Conservation (phyloP, 768 basidiomycete genomes). For the Lactarius hengduanensis region DNA sequence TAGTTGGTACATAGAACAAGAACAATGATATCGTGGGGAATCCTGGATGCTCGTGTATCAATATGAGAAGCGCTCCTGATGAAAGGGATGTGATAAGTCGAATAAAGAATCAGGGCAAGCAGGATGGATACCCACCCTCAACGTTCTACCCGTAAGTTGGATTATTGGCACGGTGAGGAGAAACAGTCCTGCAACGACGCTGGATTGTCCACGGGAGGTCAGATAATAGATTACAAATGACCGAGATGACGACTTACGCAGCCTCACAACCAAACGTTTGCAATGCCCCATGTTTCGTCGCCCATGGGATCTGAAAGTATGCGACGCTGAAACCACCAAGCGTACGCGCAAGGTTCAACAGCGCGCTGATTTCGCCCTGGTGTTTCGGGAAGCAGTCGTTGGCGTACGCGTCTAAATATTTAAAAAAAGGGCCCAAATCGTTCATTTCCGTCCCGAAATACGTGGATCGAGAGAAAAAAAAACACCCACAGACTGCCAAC, state of each 20-base stretch:
- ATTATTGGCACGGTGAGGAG: slow-evolving; percentile 50
- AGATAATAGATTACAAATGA: neutral
- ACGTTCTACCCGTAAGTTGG: slow-evolving; percentile 46
- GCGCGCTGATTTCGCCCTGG: slow-evolving; percentile 60
- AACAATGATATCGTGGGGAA: neutral
- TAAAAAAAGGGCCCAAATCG: no score
- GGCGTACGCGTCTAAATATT: slow-evolving; percentile 47
- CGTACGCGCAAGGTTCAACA: slow-evolving; percentile 55
- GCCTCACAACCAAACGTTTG: slow-evolving; percentile 64
- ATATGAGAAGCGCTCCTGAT: slow-evolving; percentile 21
- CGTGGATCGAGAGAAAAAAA: slow-evolving; percentile 27
- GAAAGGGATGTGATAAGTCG: neutral
- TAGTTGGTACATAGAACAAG: neutral
- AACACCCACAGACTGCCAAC: slow-evolving; percentile 56
- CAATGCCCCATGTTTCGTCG: slow-evolving; percentile 54
- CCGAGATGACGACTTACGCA: slow-evolving; percentile 42
- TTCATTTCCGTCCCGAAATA: no score
- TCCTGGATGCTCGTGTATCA: neutral
- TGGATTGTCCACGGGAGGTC: slow-evolving; percentile 24
- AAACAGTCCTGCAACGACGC: slow-evolving; percentile 52
- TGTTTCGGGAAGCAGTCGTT: slow-evolving; percentile 50
- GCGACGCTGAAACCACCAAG: slow-evolving; percentile 64
- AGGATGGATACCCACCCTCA: slow-evolving; percentile 43
- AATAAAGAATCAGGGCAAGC: neutral
- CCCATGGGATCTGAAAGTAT: slow-evolving; percentile 68